A percentile compares a stretch with the other conserved stretches of the same genome.
These are phyloP conservation scores for Zasmidium cellare DNA, from an alignment of 2,329 filamentous ascomycete species.

Conservation along the genomic window DNA sequence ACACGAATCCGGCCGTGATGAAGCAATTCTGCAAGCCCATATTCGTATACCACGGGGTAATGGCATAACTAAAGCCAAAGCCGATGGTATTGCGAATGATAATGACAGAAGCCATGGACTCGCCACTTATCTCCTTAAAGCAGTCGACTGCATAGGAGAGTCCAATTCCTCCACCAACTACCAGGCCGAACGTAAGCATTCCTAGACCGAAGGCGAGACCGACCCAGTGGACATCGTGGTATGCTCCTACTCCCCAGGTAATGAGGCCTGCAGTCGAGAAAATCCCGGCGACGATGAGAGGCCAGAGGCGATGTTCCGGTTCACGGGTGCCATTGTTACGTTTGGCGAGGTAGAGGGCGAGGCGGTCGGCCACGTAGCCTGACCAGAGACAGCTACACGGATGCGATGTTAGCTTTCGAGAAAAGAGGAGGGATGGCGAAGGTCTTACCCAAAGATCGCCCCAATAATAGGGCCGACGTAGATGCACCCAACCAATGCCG, in stretches of 20 bases:
- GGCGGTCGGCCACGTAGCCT: conserved; percentile 35
- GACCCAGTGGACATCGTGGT: conserved; percentile 47
- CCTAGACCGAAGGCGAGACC: conserved; percentile 51
- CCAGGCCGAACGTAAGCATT: conserved; percentile 45
- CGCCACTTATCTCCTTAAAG: conserved; percentile 46
- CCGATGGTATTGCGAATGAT: conserved; percentile 51
- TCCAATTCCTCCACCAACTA: conserved; percentile 41
- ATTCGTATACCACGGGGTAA: conserved; percentile 44
- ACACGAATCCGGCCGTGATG: conserved; percentile 18
- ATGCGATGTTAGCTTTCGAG: no score
- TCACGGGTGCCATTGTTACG: conserved; percentile 41
- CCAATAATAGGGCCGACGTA: conserved; percentile 38
- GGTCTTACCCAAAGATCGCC: conserved; percentile 33
- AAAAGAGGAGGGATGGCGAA: no score
- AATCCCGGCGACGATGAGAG: conserved; percentile 39
- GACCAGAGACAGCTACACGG: conserved; percentile 29
- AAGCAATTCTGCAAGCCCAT: conserved; percentile 47
- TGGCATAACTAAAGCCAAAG: conserved; percentile 50
- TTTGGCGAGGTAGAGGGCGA: conserved; percentile 37
- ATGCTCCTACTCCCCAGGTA: conserved; percentile 49
- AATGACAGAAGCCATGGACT: conserved; percentile 49
- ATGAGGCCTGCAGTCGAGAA: conserved; percentile 39
- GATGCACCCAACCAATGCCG: conserved; percentile 38
- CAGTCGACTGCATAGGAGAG: conserved; percentile 46
- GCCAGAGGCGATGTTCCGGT: conserved; percentile 43